Percentiles rank a stretch among this genome's conserved stretches.
Evolutionary conservation across 2,329 filamentous ascomycete species (phyloP).

Genomic region (Rutstroemia sp.): DNA sequence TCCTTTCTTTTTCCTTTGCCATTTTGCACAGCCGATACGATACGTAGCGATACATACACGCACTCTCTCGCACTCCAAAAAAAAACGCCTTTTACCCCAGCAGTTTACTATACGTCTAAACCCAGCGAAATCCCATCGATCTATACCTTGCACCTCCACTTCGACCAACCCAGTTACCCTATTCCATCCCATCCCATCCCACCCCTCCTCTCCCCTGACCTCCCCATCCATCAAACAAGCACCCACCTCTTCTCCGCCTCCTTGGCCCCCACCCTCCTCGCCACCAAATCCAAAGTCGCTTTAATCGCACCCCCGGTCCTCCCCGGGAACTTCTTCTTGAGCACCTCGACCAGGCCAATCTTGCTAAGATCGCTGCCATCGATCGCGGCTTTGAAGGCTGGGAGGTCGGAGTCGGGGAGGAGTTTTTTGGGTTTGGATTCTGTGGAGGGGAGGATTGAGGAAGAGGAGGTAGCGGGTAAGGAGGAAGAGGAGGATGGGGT

Average conservation of each 20-base stretch:
- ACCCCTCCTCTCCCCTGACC: not conserved
- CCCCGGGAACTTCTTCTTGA: conserved; percentile 68
- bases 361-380: conserved; percentile 66
- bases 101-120: no score
- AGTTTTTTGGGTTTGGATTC: conserved; percentile 22
- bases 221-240: conserved; percentile 4
- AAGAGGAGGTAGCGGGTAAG: not conserved
- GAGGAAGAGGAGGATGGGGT: not conserved
- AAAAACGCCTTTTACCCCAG: no score
- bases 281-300: conserved; percentile 59
- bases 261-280: conserved; percentile 54
- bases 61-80: no score
- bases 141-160: not conserved
- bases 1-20: no score
- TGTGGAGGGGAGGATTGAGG: conserved; percentile 1
- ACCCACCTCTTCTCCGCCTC: conserved; percentile 25
- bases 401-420: conserved; percentile 21
- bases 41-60: no score
- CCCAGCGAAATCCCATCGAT: no score
- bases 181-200: no score
- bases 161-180: no score
- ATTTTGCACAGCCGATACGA: no score
- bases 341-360: conserved; percentile 62
- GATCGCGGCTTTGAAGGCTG: conserved; percentile 59
- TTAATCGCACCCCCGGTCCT: conserved; percentile 64